Evolutionary conservation across 139 green algal species (phyloP).

Genomic region (Chlorella sorokiniana): DNA sequence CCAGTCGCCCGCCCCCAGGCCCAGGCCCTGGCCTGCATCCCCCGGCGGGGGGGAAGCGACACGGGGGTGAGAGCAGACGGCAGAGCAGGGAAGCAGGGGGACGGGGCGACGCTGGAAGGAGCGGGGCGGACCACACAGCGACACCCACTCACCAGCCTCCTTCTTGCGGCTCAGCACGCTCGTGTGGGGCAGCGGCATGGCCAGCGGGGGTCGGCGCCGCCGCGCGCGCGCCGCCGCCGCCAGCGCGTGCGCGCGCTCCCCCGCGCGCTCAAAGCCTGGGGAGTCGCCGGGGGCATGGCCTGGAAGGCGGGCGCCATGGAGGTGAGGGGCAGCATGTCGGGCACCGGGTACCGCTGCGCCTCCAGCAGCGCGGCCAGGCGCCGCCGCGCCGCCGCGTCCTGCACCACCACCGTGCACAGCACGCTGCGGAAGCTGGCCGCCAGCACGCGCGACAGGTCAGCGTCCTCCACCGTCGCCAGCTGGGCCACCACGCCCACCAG

Average conservation of each 20-base stretch:
- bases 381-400: conserved; percentile 5
- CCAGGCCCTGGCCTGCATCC: background rate
- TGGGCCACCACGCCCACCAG: conserved; percentile 71
- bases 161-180: conserved; percentile 20
- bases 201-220: conserved; percentile 60
- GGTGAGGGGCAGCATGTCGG: conserved; percentile 24
- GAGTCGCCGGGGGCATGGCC: conserved; percentile 24
- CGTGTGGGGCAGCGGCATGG: conserved; percentile 69
- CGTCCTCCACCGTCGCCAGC: conserved; percentile 66
- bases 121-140: background rate
- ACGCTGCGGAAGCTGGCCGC: conserved; percentile 31
- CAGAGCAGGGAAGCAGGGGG: background rate
- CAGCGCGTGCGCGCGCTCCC: conserved; percentile 46
- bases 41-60: no score
- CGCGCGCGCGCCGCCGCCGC: conserved; percentile 56
- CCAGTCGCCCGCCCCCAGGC: conserved; percentile 51
- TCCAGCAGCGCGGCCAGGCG: conserved; percentile 46
- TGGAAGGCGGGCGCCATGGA: background rate
- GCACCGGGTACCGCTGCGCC: conserved; percentile 17
- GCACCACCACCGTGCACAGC: conserved; percentile 41
- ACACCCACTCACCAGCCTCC: background rate
- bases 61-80: no score
- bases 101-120: background rate
- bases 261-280: conserved; percentile 30
- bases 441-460: conserved; percentile 48